Evolutionary conservation across 139 green algal species (phyloP).

Genomic region (Gonium pectorale): DNA sequence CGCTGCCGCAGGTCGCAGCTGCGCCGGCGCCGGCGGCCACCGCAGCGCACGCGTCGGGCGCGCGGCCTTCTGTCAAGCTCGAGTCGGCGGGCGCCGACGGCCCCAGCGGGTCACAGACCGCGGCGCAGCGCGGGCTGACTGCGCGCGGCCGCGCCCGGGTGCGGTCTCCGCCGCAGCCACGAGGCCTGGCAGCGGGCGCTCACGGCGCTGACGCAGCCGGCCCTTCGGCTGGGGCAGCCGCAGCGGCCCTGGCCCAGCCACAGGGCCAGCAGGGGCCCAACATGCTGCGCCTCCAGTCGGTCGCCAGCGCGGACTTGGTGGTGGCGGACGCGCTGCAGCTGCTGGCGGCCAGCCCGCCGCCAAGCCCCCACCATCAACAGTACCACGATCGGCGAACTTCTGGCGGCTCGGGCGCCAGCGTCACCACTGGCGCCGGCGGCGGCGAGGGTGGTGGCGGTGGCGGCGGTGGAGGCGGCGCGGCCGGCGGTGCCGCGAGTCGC

Average conservation of each 20-base stretch:
- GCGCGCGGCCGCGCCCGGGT: too few relatives aligned
- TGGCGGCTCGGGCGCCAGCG: slow-evolving; percentile 9
- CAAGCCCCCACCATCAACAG: background rate
- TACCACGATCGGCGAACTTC: background rate
- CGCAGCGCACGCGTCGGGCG: too few relatives aligned
- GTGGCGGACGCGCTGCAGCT: slow-evolving; percentile 39
- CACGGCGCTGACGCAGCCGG: too few relatives aligned
- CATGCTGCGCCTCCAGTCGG: background rate
- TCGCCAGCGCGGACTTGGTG: slow-evolving; percentile 25
- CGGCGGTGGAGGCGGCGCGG: background rate
- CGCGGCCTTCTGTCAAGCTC: too few relatives aligned
- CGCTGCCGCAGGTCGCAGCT: background rate
- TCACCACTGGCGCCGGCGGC: slow-evolving; percentile 1
- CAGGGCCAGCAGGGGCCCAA: too few relatives aligned
- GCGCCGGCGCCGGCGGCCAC: background rate
- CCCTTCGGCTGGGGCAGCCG: too few relatives aligned
- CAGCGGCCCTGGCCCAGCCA: too few relatives aligned
- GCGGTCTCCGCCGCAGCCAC: too few relatives aligned
- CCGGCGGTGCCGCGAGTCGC: background rate
- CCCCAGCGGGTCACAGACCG: too few relatives aligned
- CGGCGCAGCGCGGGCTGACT: too few relatives aligned
- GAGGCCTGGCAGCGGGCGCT: too few relatives aligned
- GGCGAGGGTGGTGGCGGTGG: background rate
- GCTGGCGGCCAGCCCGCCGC: slow-evolving; percentile 21
- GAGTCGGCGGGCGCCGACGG: too few relatives aligned